Evolutionary conservation across 345 rosid genomes (phyloP), one percentile per base, ranked within the genome.

Genomic region (Kernera saxatilis): DNA sequence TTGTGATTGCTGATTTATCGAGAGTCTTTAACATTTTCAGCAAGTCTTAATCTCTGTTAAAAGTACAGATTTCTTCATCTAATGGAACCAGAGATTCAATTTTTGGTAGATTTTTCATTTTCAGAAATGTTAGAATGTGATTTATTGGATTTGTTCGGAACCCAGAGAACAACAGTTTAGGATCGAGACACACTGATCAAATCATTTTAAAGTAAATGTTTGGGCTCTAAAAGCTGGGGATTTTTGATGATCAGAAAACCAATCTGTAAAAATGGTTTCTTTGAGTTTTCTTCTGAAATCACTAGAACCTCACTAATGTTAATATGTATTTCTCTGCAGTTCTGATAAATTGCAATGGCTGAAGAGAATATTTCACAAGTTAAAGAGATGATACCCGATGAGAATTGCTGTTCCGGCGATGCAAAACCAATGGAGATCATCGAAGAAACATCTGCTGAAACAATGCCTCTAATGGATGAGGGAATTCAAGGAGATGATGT

Each of bases 291-390:
- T 37, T 37, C 22, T 66, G 17, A 14, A 6, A 23, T 19, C 36
- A 27, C 8, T 17, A 25, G 22, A 53, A 27, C 37, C 14, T 27
- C 10, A 19, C 5, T 22, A 17, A 46, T 53, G 45, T 44, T 27
- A 25, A 22, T 3, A 45, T 57, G 19, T 39, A 19, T 59, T 26
- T 33, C 29, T 74, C 27, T 67, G 54, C 46, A 74, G 78, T 19
- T 29, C 26, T 64, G 27, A 37, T 46, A 46, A n/a, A 22, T 40
- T 57, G 45, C 32, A 60, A 75, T 75, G 78, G 37, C 64, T 59
- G 78, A 61, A 12, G 78, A 75, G 57, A 68, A 75, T 43, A 3
- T 35, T 60, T 13, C 78, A 43, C 73, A 75, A 68, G 57, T 52
- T 33, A 51, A 51, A 26, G 56, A 51, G 56, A 51, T 54, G 58